These are phyloP conservation scores for Vigna unguiculata DNA, from an alignment of 306 rosid genomes.

Conservation along the genomic window DNA sequence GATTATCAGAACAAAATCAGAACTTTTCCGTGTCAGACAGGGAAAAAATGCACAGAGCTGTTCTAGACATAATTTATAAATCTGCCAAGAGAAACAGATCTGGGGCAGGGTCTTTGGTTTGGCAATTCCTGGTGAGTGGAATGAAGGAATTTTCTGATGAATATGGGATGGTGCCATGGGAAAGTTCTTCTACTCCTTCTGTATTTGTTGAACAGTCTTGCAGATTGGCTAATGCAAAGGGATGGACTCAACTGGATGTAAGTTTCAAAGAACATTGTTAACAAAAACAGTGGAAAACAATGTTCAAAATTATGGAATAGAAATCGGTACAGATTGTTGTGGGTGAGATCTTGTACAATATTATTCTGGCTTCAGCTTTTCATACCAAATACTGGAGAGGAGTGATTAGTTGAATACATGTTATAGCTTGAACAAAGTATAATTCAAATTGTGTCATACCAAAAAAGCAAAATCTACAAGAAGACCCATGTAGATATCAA, in stretches of 20 bases:
- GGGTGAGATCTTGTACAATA: slow-evolving; percentile 46
- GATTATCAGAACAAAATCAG: slow-evolving; percentile 66
- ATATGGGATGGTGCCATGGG: slow-evolving; percentile 77
- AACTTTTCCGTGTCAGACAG: slow-evolving; percentile 64
- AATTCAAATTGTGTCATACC: slow-evolving; percentile 28
- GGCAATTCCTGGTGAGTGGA: slow-evolving; percentile 88
- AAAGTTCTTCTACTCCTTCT: slow-evolving; percentile 56
- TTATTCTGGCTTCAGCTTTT: slow-evolving; percentile 30
- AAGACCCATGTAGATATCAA: slow-evolving; percentile 9
- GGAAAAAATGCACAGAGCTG: slow-evolving; percentile 60
- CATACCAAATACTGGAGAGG: slow-evolving; percentile 40
- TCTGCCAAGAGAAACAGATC: slow-evolving; percentile 78
- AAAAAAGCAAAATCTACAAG: slow-evolving; percentile 12
- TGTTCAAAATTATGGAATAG: slow-evolving; percentile 16
- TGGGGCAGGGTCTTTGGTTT: slow-evolving; percentile 86
- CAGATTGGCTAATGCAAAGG: slow-evolving; percentile 66
- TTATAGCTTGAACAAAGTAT: slow-evolving; percentile 31
- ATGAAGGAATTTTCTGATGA: slow-evolving; percentile 84
- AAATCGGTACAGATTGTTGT: not conserved
- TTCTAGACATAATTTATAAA: slow-evolving; percentile 67
- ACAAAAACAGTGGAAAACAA: slow-evolving; percentile 45
- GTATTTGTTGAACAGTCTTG: slow-evolving; percentile 73
- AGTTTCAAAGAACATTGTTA: slow-evolving; percentile 63
- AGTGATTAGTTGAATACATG: slow-evolving; percentile 47
- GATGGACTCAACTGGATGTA: slow-evolving; percentile 54